phyloP scores from a whole-genome alignment of 495 filamentous ascomycete species.

The Paragyromitra xinjiangensis region DNA sequence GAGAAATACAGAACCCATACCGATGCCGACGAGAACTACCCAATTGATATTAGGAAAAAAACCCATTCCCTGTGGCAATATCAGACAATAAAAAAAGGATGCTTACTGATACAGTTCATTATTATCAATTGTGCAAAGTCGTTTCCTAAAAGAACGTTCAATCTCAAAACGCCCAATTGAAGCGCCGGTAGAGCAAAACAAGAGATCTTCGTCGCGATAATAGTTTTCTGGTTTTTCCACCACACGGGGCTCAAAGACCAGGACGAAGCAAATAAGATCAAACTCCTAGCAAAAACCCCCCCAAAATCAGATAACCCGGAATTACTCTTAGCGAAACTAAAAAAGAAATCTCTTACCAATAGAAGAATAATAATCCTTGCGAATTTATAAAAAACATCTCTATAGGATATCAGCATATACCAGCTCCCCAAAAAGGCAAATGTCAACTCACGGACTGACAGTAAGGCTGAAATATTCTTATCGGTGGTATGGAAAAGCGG shows the following conservation, averaged over 20 bases:
- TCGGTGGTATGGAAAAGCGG: slow-evolving; percentile 39
- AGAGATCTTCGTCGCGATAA: slow-evolving; percentile 38
- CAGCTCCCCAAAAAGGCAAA: neutral
- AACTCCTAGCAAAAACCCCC: slow-evolving; percentile 5
- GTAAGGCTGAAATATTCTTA: slow-evolving; percentile 22
- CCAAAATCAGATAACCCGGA: neutral
- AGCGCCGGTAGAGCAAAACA: slow-evolving; percentile 38
- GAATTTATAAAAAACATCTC: slow-evolving; percentile 40
- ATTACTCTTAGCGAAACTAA: neutral
- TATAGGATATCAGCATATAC: slow-evolving; percentile 14
- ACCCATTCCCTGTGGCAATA: neutral
- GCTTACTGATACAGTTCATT: slow-evolving; percentile 39
- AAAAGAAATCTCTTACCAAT: slow-evolving; percentile 23
- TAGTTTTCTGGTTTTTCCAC: slow-evolving; percentile 43
- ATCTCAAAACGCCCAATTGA: slow-evolving; percentile 31
- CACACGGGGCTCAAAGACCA: slow-evolving; percentile 45
- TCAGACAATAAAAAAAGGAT: neutral
- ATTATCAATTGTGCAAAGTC: slow-evolving; percentile 40
- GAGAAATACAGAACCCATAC: slow-evolving; percentile 46
- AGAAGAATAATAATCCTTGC: slow-evolving; percentile 48
- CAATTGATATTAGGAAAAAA: neutral
- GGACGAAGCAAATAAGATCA: slow-evolving; percentile 41
- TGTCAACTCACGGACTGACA: slow-evolving; percentile 34
- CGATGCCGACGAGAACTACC: slow-evolving; percentile 34
- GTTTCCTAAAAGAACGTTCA: slow-evolving; percentile 8